A percentile compares a stretch with the other conserved stretches of the same genome.
phyloP scores from a whole-genome alignment of 495 filamentous ascomycete genomes.

The Rhizodiscina lignyota region DNA sequence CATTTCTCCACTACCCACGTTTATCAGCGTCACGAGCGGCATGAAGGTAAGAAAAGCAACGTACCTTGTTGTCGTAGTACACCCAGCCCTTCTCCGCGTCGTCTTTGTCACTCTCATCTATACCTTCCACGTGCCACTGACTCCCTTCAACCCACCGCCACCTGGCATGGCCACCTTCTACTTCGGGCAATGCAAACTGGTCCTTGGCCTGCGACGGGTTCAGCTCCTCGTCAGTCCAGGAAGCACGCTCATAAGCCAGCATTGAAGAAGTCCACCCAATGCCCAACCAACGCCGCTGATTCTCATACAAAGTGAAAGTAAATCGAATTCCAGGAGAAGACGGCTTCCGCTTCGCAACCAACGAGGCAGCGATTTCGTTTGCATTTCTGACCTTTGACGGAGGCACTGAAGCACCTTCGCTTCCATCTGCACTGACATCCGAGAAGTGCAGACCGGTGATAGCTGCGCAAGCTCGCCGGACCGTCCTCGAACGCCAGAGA shows the following conservation, averaged over 20 bases:
- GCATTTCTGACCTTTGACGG: conserved; percentile 8
- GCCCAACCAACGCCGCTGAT: conserved; percentile 89
- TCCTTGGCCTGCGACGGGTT: conserved; percentile 63
- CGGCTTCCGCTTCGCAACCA: conserved; percentile 27
- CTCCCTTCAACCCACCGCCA: conserved; percentile 83
- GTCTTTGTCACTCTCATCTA: conserved; percentile 30
- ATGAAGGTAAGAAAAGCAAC: neutral
- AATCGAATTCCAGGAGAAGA: conserved; percentile 69
- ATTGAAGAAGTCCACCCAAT: conserved; percentile 87
- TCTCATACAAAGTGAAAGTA: conserved; percentile 91
- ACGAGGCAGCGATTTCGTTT: conserved; percentile 16
- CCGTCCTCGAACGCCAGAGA: conserved; percentile 67
- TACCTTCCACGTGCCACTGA: conserved; percentile 79
- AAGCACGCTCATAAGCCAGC: conserved; percentile 69
- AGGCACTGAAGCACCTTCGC: conserved; percentile 8
- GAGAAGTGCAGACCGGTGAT: conserved; percentile 70
- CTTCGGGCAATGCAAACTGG: conserved; percentile 72
- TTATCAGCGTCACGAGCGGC: neutral
- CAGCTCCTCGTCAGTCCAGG: conserved; percentile 94
- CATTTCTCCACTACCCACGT: conserved; percentile 67
- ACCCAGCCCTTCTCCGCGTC: conserved; percentile 57
- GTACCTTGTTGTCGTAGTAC: conserved; percentile 94
- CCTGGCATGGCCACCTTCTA: conserved; percentile 58
- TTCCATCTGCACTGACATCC: conserved; percentile 5
- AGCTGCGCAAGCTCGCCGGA: conserved; percentile 47